A percentile compares a stretch with the other conserved stretches of the same genome.
phyloP scores from a whole-genome alignment of 2,329 filamentous ascomycete genomes.

The Polychaeton citri region DNA sequence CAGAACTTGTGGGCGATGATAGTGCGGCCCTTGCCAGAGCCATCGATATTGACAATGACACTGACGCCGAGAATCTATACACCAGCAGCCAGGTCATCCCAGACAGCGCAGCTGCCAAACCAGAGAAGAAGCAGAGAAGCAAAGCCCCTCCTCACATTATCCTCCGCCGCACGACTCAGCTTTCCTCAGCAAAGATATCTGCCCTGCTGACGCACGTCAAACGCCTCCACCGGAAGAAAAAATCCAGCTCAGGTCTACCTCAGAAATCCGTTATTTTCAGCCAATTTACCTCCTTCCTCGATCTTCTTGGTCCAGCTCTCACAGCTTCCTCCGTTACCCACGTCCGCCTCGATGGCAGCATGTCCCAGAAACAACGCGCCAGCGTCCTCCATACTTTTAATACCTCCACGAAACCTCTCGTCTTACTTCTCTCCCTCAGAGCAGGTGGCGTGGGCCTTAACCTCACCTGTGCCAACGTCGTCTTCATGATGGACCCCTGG shows the following conservation, averaged over 20 bases:
- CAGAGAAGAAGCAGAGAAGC: not conserved
- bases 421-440: slow-evolving; percentile 71
- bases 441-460: slow-evolving; percentile 93
- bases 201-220: slow-evolving; percentile 66
- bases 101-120: not conserved
- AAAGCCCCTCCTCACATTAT: slow-evolving; percentile 33
- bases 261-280: slow-evolving; percentile 77
- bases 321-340: slow-evolving; percentile 57
- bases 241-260: slow-evolving; percentile 40
- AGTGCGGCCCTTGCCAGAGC: slow-evolving; percentile 8
- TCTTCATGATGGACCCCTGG: slow-evolving; percentile 99
- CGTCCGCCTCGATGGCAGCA: slow-evolving; percentile 82
- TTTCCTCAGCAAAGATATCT: slow-evolving; percentile 80
- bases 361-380: slow-evolving; percentile 73
- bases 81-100: slow-evolving; percentile 19
- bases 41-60: slow-evolving; percentile 5
- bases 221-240: slow-evolving; percentile 44
- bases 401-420: slow-evolving; percentile 42
- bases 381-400: slow-evolving; percentile 64
- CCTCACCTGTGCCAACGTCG: slow-evolving; percentile 71
- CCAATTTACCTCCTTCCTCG: slow-evolving; percentile 93
- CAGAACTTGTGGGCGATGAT: slow-evolving; percentile 2
- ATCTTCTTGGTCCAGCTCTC: slow-evolving; percentile 76
- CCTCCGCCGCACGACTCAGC: slow-evolving; percentile 46
- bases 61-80: slow-evolving; percentile 23